These are phyloP conservation scores for Teratosphaeria destructans DNA, from an alignment of 2,329 filamentous ascomycete species.

Conservation along the genomic window DNA sequence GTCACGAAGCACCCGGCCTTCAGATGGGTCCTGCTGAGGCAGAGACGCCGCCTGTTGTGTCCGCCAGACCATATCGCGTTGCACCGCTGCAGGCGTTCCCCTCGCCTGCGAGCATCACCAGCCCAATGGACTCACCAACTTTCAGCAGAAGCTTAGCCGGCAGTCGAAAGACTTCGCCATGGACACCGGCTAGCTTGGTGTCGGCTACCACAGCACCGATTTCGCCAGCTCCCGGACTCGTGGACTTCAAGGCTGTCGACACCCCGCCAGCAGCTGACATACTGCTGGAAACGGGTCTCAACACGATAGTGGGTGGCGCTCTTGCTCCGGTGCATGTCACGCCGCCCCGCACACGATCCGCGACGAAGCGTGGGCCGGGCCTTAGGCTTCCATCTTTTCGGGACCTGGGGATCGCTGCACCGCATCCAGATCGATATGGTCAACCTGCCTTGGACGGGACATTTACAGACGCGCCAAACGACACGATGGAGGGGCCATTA, in stretches of 20 bases:
- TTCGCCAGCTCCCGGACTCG: background rate
- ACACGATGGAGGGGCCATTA: background rate
- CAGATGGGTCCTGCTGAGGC: conserved; percentile 12
- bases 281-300: conserved; percentile 9
- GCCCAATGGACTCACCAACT: conserved; percentile 7
- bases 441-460: conserved; percentile 13
- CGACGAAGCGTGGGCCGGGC: conserved; percentile 20
- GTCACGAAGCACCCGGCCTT: background rate
- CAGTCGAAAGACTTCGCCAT: conserved; percentile 1
- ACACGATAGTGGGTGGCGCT: conserved; percentile 18
- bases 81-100: conserved; percentile 5
- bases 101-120: conserved; percentile 9
- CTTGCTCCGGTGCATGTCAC: conserved; percentile 14
- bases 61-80: background rate
- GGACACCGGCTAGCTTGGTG: conserved; percentile 5
- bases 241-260: conserved; percentile 3
- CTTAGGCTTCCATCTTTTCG: conserved; percentile 46
- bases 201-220: conserved; percentile 3
- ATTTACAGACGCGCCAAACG: conserved; percentile 1
- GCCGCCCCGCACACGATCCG: conserved; percentile 2
- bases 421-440: conserved; percentile 33
- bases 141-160: conserved; percentile 3
- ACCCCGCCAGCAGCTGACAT: conserved; percentile 13
- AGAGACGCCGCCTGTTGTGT: conserved; percentile 5
- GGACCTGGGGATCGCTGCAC: conserved; percentile 39